These are phyloP conservation scores for Fusarium agapanthi DNA, from an alignment of 2,329 filamentous ascomycete species.

Conservation along the genomic window DNA sequence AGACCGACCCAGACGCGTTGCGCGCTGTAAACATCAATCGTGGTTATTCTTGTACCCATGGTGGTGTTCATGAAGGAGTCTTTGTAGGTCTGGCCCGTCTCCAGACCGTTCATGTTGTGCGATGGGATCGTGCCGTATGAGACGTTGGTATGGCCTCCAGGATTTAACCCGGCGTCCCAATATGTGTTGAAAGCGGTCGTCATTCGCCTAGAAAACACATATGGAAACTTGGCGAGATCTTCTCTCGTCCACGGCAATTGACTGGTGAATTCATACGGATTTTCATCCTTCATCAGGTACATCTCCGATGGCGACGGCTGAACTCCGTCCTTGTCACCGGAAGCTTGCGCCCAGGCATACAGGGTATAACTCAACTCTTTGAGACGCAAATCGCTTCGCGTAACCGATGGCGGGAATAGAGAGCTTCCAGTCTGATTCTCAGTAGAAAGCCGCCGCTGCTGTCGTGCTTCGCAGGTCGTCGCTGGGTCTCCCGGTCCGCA, in stretches of 20 bases:
- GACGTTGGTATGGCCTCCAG: not conserved
- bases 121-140: not conserved
- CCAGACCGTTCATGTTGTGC: not conserved
- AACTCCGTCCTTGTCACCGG: not conserved
- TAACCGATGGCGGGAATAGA: not conserved
- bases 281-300: not conserved
- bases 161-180: not conserved
- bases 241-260: not conserved
- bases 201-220: not conserved
- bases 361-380: not conserved
- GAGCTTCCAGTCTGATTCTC: not conserved
- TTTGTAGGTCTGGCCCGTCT: not conserved
- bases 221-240: not conserved
- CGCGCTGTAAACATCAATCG: not conserved
- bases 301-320: not conserved
- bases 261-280: not conserved
- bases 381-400: not conserved
- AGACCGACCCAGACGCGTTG: not conserved
- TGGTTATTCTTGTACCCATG: not conserved
- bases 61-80: not conserved
- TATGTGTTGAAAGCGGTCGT: not conserved
- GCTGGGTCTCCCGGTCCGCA: not conserved
- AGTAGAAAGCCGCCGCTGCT: not conserved
- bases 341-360: not conserved
- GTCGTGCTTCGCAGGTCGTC: not conserved